Evolutionary conservation across 257 asterid species (phyloP), one percentile per base, ranked within the genome.

Genomic region (Eucommia ulmoides): DNA sequence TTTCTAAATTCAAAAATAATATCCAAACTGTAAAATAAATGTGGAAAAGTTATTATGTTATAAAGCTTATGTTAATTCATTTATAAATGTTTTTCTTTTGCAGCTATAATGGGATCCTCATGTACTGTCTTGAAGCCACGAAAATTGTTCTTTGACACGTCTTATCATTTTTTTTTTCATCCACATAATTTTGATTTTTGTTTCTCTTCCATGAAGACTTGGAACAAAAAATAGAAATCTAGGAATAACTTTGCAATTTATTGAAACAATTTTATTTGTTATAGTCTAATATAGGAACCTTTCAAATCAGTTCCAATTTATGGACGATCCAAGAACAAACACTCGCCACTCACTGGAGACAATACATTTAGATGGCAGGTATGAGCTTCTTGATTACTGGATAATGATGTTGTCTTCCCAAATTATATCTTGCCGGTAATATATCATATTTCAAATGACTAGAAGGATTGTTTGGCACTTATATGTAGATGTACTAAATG

Each of bases 211-310:
- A 25, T 61, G 69, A 25, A 57, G 65, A 69, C 53, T 70, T n/a
- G n/a, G n/a, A n/a, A n/a, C n/a, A n/a, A n/a, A n/a, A n/a, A n/a
- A n/a, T n/a, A n/a, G n/a, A n/a, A n/a, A n/a, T n/a, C n/a, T n/a
- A n/a, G n/a, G n/a, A n/a, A n/a, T n/a, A n/a, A n/a, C n/a, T n/a
- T n/a, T n/a, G n/a, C n/a, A n/a, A n/a, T n/a, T n/a, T n/a, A n/a
- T n/a, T n/a, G n/a, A 62, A 77, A 69, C 50, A 66, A 60, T 66
- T 76, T 67, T 81, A 78, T 77, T 70, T 63, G 64, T 61, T 65
- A 57, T 86, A 91, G 99, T 70, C 81, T 91, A 49, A 77, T 77
- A 91, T 94, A 83, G 95, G 99, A 83, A 50, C 99, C 99, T 59
- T 91, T 83, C 71, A 79, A 61, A 70, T 68, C 65, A 51, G 71